phyloP scores from a whole-genome alignment of 1,139 yeast genomes.

The Hanseniaspora uvarum region DNA sequence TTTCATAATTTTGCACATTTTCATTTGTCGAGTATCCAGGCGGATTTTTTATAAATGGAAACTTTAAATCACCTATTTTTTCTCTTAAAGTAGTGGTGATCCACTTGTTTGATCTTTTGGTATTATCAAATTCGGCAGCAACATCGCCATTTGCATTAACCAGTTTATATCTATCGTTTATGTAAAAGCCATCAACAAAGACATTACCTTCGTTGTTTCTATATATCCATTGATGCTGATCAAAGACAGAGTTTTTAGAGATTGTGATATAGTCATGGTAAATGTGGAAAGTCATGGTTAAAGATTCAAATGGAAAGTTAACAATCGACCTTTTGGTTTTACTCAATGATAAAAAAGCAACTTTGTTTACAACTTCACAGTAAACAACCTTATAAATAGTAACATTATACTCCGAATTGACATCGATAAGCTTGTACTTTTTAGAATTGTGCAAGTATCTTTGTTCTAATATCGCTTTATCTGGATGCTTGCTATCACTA shows the following conservation, averaged over 20 bases:
- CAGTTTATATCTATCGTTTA: conserved; percentile 1
- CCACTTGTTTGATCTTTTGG: conserved; percentile 9
- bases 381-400: conserved; percentile 1
- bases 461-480: neutral
- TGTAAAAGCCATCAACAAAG: neutral
- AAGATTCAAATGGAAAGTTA: neutral
- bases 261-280: neutral
- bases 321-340: neutral
- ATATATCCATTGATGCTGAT: neutral
- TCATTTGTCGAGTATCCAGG: neutral
- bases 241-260: neutral
- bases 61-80: conserved; percentile 2
- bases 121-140: conserved; percentile 7
- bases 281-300: neutral
- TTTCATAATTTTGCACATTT: neutral
- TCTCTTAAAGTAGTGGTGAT: neutral
- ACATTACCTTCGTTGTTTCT: conserved; percentile 8
- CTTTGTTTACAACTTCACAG: conserved; percentile 5
- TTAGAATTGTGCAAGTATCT: neutral
- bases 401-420: neutral
- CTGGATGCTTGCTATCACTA: neutral
- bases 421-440: neutral
- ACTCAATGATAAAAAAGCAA: neutral
- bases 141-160: neutral
- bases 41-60: neutral